These are phyloP conservation scores for Suillus tomentosus DNA, from an alignment of 768 basidiomycete genomes.

Conservation along the genomic window DNA sequence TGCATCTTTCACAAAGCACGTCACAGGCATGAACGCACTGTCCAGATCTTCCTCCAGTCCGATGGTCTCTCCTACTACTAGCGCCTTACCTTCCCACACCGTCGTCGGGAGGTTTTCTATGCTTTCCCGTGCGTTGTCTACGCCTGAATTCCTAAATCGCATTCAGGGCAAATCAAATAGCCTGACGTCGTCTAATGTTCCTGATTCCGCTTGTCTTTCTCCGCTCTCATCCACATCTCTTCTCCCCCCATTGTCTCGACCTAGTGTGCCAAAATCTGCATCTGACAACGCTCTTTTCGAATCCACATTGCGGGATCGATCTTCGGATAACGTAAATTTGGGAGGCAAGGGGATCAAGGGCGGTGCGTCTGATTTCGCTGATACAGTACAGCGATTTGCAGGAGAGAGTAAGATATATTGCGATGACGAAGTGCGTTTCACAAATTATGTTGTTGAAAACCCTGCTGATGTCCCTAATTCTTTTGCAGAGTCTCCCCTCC, in stretches of 20 bases:
- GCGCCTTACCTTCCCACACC: conserved; percentile 6
- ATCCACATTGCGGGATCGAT: background rate
- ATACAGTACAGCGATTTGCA: conserved; percentile 41
- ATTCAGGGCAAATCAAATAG: conserved; percentile 6
- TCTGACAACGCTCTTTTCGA: conserved; percentile 12
- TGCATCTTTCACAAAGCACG: conserved; percentile 66
- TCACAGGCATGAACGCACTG: conserved; percentile 49
- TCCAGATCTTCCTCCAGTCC: conserved; percentile 15
- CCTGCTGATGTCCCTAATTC: conserved; percentile 11
- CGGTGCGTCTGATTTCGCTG: conserved; percentile 15
- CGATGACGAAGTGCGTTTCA: conserved; percentile 45
- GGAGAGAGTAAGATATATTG: conserved; percentile 65
- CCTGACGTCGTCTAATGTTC: background rate
- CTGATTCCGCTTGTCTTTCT: background rate
- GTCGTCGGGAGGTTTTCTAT: conserved; percentile 8
- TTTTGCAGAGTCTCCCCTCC: conserved; percentile 33
- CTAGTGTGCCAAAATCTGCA: conserved; percentile 18
- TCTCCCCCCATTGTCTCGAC: conserved; percentile 17
- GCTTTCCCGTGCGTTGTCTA: conserved; percentile 13
- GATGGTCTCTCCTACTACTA: conserved; percentile 9
- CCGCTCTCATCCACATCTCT: conserved; percentile 4
- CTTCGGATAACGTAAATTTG: conserved; percentile 18
- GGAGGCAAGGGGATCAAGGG: conserved; percentile 22
- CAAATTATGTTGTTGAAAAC: conserved; percentile 1
- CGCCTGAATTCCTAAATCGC: conserved; percentile 8